phyloP scores from a whole-genome alignment of 2,329 filamentous ascomycete genomes.

The Hymenoscyphus occultus region DNA sequence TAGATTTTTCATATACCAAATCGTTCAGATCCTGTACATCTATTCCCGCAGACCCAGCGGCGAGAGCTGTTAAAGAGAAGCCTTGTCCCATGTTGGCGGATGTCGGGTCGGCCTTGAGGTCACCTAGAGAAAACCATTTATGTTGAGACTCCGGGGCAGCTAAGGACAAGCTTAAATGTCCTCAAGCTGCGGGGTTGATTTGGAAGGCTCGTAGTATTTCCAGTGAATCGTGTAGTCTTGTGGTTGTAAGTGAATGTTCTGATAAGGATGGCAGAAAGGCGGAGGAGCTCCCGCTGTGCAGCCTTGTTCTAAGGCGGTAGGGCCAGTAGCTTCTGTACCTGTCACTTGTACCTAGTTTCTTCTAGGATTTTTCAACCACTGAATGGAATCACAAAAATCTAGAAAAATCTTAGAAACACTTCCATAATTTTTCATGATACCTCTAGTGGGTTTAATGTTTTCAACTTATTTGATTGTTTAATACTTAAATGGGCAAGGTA shows the following conservation, averaged over 20 bases:
- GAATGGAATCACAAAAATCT: no score
- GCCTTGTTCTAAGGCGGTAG: neutral
- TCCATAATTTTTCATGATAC: no score
- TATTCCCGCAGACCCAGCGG: slow-evolving; percentile 87
- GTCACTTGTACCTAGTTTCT: no score
- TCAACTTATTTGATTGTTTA: no score
- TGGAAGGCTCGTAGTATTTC: neutral
- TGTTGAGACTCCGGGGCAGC: slow-evolving; percentile 14
- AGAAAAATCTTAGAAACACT: no score
- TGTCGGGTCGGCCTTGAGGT: slow-evolving; percentile 16
- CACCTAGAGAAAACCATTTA: slow-evolving; percentile 33
- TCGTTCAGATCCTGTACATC: slow-evolving; percentile 91
- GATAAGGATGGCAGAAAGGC: neutral
- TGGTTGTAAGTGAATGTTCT: neutral
- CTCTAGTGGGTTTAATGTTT: no score
- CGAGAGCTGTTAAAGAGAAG: slow-evolving; percentile 89
- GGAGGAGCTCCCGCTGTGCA: neutral
- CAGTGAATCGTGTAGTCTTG: neutral
- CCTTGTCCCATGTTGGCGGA: slow-evolving; percentile 79
- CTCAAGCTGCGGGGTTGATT: slow-evolving; percentile 25
- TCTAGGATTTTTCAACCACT: no score
- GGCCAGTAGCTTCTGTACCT: no score
- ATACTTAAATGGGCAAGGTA: no score
- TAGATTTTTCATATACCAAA: slow-evolving; percentile 84
- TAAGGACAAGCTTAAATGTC: slow-evolving; percentile 25